These are phyloP conservation scores for Candida corydali DNA, from an alignment of 805 yeast species.

Conservation along the genomic window DNA sequence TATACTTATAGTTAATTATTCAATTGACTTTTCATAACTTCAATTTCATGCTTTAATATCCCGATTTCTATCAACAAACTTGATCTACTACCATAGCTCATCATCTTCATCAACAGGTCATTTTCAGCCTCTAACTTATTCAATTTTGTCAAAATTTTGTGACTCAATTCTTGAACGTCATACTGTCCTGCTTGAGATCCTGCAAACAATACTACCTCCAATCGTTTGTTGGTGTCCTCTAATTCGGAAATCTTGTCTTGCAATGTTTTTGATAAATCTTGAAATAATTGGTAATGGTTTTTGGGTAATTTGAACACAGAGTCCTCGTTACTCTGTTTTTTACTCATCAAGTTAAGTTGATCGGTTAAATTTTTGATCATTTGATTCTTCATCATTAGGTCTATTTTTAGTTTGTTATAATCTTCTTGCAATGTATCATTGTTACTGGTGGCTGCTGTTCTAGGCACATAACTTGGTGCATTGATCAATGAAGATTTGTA, in stretches of 20 bases:
- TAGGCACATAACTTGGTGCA: slow-evolving; percentile 25
- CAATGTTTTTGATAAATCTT: slow-evolving; percentile 45
- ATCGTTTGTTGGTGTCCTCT: slow-evolving; percentile 54
- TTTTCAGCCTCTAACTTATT: slow-evolving; percentile 64
- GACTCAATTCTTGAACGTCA: slow-evolving; percentile 73
- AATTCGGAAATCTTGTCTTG: slow-evolving; percentile 47
- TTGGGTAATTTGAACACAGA: slow-evolving; percentile 33
- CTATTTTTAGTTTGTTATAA: slow-evolving; percentile 41
- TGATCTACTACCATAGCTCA: slow-evolving; percentile 72
- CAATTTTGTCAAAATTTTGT: slow-evolving; percentile 61
- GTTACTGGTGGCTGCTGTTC: background rate
- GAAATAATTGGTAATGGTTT: slow-evolving; percentile 44
- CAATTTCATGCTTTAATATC: slow-evolving; percentile 34
- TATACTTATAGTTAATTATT: background rate
- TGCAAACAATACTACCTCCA: slow-evolving; percentile 52
- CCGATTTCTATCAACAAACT: slow-evolving; percentile 68
- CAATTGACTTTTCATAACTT: slow-evolving; percentile 3
- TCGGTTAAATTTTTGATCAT: slow-evolving; percentile 33
- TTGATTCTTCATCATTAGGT: slow-evolving; percentile 52
- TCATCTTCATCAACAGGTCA: slow-evolving; percentile 61
- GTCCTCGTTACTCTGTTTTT: background rate
- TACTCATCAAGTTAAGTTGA: slow-evolving; percentile 17
- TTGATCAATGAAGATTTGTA: slow-evolving; percentile 15
- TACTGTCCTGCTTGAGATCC: slow-evolving; percentile 36
- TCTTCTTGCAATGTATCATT: slow-evolving; percentile 11